phyloP scores from a whole-genome alignment of 2,329 filamentous ascomycete genomes.

The Alternaria arbusti region DNA sequence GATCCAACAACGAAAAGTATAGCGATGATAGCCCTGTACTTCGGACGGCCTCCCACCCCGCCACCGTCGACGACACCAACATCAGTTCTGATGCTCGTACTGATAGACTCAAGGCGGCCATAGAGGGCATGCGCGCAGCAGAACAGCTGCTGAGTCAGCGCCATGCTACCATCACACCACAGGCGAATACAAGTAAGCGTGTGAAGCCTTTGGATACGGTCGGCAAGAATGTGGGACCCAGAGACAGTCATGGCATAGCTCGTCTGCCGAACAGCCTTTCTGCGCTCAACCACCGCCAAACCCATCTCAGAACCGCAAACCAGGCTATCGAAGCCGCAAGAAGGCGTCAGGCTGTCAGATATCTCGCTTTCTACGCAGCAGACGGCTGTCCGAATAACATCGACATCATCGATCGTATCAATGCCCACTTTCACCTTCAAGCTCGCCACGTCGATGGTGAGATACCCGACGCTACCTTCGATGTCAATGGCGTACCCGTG shows the following conservation, averaged over 20 bases:
- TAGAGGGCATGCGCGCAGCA: slow-evolving; percentile 2
- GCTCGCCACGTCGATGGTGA: neutral
- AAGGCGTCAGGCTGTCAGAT: slow-evolving; percentile 1
- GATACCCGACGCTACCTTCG: slow-evolving; percentile 1
- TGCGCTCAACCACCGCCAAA: neutral
- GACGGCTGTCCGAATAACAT: slow-evolving; percentile 9
- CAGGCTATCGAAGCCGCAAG: slow-evolving; percentile 3
- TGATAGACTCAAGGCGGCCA: neutral
- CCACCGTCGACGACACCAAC: neutral
- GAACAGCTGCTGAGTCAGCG: slow-evolving; percentile 9
- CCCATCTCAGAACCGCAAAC: neutral
- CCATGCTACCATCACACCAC: slow-evolving; percentile 7
- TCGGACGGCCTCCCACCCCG: neutral
- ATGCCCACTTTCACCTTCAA: slow-evolving; percentile 1
- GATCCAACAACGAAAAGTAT: neutral
- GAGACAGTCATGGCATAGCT: neutral
- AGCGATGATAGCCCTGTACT: neutral
- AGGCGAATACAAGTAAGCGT: neutral
- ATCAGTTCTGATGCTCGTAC: neutral
- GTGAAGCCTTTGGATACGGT: neutral
- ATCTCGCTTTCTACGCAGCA: slow-evolving; percentile 3
- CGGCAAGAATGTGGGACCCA: neutral
- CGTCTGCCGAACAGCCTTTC: neutral
- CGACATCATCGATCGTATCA: slow-evolving; percentile 5
- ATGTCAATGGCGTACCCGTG: slow-evolving; percentile 1